Evolutionary conservation across 140 eudicot species (phyloP).

Genomic region (Anethum foeniculum): DNA sequence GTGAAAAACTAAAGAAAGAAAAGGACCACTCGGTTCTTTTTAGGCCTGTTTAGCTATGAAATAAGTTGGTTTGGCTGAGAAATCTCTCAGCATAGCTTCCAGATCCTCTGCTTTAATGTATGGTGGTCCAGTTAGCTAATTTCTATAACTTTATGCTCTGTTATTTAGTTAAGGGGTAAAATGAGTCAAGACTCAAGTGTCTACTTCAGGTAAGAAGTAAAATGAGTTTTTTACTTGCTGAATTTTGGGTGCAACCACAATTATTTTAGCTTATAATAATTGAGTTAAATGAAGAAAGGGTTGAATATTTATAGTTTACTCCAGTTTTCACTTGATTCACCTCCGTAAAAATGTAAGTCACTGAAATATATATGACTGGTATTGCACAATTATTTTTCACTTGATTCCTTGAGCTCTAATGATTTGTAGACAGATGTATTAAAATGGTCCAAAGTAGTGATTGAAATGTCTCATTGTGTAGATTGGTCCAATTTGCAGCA

Average conservation of each 20-base stretch:
- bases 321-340: neutral
- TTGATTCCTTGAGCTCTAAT: neutral
- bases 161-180: neutral
- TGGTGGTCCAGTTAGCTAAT: neutral
- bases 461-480: neutral
- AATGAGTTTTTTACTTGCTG: neutral
- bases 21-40: neutral
- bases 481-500: neutral
- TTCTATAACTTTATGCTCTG: neutral
- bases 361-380: neutral
- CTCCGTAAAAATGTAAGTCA: neutral
- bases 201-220: neutral
- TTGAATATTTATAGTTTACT: neutral
- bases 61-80: neutral
- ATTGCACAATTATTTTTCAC: neutral
- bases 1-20: neutral
- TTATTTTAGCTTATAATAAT: neutral
- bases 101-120: neutral
- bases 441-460: constrained; percentile 1
- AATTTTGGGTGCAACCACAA: neutral
- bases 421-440: neutral
- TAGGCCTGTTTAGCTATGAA: constrained; percentile 8
- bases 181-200: neutral
- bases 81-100: neutral
- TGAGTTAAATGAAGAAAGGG: neutral